Evolutionary conservation across 306 rosid species (phyloP).

Genomic region (Pueraria montana): DNA sequence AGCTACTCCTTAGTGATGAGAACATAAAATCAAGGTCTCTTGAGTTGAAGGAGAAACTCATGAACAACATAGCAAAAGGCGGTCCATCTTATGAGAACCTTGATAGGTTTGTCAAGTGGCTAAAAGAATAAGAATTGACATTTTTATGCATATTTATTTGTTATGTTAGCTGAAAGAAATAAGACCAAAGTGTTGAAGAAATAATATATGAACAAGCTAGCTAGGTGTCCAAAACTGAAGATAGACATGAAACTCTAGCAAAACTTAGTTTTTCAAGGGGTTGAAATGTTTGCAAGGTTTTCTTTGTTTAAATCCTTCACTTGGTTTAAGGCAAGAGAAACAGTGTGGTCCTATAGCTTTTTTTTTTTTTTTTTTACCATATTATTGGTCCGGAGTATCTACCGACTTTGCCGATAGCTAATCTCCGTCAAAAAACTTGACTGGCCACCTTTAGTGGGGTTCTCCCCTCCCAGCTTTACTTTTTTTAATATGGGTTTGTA

Average conservation of each 20-base stretch:
- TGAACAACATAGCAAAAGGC: constrained; percentile 24
- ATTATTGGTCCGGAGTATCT: too few species aligned
- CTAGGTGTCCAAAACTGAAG: not conserved
- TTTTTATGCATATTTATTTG: not conserved
- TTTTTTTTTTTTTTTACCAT: too few species aligned
- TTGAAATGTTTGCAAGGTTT: too few species aligned
- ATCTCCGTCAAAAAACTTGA: too few species aligned
- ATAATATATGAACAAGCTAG: constrained; percentile 11
- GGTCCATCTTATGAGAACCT: constrained; percentile 51
- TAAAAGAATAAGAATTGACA: constrained; percentile 43
- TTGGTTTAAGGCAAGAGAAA: too few species aligned
- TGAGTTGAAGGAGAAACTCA: constrained; percentile 17
- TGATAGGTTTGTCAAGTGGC: constrained; percentile 51
- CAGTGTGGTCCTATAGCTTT: too few species aligned
- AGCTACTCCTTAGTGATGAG: constrained; percentile 47
- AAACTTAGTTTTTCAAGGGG: too few species aligned
- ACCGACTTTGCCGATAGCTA: too few species aligned
- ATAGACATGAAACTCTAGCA: not conserved
- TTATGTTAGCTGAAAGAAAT: constrained; percentile 37
- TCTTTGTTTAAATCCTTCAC: too few species aligned
- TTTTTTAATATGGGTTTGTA: too few species aligned
- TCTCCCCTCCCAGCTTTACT: too few species aligned
- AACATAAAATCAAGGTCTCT: constrained; percentile 44
- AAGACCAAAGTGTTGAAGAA: constrained; percentile 42
- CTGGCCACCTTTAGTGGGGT: too few species aligned